These are phyloP conservation scores for Oryza glumipatula DNA, from an alignment of 176 grass and related monocot genomes.

Conservation along the genomic window DNA sequence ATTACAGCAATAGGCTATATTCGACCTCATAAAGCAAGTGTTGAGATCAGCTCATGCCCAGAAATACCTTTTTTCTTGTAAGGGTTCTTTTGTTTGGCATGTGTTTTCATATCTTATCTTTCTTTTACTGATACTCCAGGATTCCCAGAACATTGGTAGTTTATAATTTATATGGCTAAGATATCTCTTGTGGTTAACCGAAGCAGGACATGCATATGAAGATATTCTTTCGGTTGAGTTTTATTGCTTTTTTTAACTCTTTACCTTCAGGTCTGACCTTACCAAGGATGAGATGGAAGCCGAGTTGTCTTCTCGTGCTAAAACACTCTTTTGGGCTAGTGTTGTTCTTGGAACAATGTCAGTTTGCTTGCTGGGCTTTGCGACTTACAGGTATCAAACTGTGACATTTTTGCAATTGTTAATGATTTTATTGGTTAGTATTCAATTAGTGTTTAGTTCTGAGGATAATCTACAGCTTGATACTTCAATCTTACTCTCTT, in stretches of 20 bases:
- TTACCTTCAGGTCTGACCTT: constrained; percentile 71
- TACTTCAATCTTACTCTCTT: neutral
- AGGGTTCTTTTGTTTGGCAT: constrained; percentile 35
- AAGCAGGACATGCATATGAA: constrained; percentile 3
- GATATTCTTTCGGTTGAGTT: constrained; percentile 30
- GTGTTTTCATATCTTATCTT: constrained; percentile 10
- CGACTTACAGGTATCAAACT: constrained; percentile 66
- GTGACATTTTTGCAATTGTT: neutral
- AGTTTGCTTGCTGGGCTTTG: constrained; percentile 69
- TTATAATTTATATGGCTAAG: constrained; percentile 17
- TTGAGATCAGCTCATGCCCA: constrained; percentile 71
- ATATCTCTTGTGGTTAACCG: neutral
- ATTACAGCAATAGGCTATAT: constrained; percentile 87
- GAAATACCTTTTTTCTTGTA: constrained; percentile 97
- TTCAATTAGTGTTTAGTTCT: constrained; percentile 25
- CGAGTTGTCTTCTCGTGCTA: constrained; percentile 56
- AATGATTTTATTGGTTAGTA: neutral
- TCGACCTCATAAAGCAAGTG: constrained; percentile 41
- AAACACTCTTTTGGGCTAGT: constrained; percentile 72
- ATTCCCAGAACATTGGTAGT: constrained; percentile 28
- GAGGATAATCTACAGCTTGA: constrained; percentile 16
- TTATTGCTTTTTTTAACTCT: constrained; percentile 30
- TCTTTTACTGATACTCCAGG: neutral
- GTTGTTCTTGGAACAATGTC: constrained; percentile 80
- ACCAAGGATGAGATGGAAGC: constrained; percentile 83